These are phyloP conservation scores for Flaveria linearis DNA, from an alignment of 129 eudicot genomes.

Conservation along the genomic window DNA sequence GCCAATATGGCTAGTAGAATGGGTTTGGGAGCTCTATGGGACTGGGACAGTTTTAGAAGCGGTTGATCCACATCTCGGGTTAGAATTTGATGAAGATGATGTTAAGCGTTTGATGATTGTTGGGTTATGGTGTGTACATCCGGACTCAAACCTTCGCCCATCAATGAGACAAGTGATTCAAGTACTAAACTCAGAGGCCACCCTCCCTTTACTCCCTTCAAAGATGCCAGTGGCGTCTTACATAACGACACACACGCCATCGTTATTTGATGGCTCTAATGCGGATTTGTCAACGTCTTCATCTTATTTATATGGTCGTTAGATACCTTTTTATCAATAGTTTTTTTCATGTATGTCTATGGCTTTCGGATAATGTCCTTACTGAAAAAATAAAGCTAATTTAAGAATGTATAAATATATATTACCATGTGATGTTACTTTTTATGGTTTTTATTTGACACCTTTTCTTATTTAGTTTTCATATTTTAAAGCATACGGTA, in stretches of 20 bases:
- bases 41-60: slow-evolving; percentile 38
- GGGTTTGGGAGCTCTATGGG: slow-evolving; percentile 52
- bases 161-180: slow-evolving; percentile 46
- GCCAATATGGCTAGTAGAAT: slow-evolving; percentile 25
- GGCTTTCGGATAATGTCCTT: too few species aligned
- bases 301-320: slow-evolving; percentile 15
- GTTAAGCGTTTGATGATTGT: slow-evolving; percentile 40
- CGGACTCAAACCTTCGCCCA: slow-evolving; percentile 38
- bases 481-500: too few species aligned
- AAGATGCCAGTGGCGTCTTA: slow-evolving; percentile 36
- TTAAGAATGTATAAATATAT: too few species aligned
- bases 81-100: slow-evolving; percentile 19
- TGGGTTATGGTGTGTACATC: slow-evolving; percentile 61
- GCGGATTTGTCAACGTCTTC: not conserved
- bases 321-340: not conserved
- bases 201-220: slow-evolving; percentile 33
- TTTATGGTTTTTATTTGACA: too few species aligned
- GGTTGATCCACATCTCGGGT: slow-evolving; percentile 31
- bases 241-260: not conserved
- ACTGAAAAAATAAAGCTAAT: too few species aligned
- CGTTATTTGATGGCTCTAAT: not conserved
- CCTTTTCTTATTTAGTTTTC: too few species aligned
- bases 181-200: slow-evolving; percentile 38
- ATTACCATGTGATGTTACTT: too few species aligned
- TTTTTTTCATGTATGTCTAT: too few species aligned